A percentile compares a stretch with the other conserved stretches of the same genome.
phyloP scores from a whole-genome alignment of 2,329 filamentous ascomycete species.

The Talaromyces atroroseus region DNA sequence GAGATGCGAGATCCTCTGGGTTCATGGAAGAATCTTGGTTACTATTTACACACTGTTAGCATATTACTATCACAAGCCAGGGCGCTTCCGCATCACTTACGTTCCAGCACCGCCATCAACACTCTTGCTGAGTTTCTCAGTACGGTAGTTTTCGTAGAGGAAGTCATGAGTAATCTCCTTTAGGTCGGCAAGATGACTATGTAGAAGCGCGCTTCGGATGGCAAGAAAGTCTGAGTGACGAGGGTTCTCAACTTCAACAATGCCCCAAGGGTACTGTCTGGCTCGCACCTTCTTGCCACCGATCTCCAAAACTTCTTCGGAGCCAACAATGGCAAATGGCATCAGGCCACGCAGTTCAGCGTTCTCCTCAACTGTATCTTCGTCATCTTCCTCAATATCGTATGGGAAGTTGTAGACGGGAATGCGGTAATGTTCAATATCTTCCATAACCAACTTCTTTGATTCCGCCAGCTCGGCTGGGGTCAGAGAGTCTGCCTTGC shows the following conservation, averaged over 20 bases:
- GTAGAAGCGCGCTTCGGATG: slow-evolving; percentile 89
- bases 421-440: slow-evolving; percentile 99
- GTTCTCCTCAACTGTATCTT: slow-evolving; percentile 98
- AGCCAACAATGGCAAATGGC: slow-evolving; percentile 98
- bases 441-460: slow-evolving; percentile 99
- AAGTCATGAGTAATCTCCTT: slow-evolving; percentile 99
- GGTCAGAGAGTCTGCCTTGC: slow-evolving; percentile 95
- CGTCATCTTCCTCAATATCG: slow-evolving; percentile 98
- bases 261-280: slow-evolving; percentile 97
- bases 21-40: slow-evolving; percentile 80
- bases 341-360: slow-evolving; percentile 94
- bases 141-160: slow-evolving; percentile 99
- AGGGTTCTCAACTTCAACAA: slow-evolving; percentile 98
- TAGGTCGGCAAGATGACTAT: slow-evolving; percentile 95
- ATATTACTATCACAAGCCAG: slow-evolving; percentile 14
- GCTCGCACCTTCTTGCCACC: slow-evolving; percentile 87
- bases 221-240: slow-evolving; percentile 98
- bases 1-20: slow-evolving; percentile 91
- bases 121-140: slow-evolving; percentile 99
- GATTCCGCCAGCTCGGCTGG: slow-evolving; percentile 95
- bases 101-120: slow-evolving; percentile 75
- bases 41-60: slow-evolving; percentile 33
- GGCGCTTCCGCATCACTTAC: slow-evolving; percentile 55
- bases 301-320: slow-evolving; percentile 91
- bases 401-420: slow-evolving; percentile 99